Evolutionary conservation across 2,329 filamentous ascomycete genomes (phyloP).

Genomic region (Teratosphaeria nubilosa): DNA sequence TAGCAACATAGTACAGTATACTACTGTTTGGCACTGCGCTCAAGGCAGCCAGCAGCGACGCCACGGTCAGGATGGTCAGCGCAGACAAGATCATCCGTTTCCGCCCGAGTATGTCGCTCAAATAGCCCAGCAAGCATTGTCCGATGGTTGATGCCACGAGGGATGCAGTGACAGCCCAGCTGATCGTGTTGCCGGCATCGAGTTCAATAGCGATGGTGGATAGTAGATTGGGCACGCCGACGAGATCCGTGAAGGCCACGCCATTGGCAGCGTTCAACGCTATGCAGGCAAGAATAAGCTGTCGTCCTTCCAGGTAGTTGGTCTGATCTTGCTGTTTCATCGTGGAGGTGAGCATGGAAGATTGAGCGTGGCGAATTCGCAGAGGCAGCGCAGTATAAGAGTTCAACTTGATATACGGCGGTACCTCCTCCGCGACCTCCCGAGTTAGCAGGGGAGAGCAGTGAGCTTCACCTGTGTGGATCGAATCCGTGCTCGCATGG

Average conservation of each 20-base stretch:
- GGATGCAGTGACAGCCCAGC: constrained; percentile 11
- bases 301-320: background rate
- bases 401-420: background rate
- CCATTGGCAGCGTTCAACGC: background rate
- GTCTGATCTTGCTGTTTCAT: background rate
- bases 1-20: constrained; percentile 1
- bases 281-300: background rate
- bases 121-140: constrained; percentile 12
- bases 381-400: background rate
- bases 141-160: constrained; percentile 11
- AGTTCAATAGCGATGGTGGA: constrained; percentile 7
- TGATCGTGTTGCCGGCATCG: constrained; percentile 7
- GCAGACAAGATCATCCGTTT: constrained; percentile 11
- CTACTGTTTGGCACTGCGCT: background rate
- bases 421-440: background rate
- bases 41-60: background rate
- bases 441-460: background rate
- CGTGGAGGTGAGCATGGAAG: background rate
- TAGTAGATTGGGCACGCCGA: constrained; percentile 9
- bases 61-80: constrained; percentile 2
- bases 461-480: background rate
- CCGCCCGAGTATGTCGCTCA: constrained; percentile 13
- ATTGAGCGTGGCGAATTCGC: background rate
- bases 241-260: constrained; percentile 4
- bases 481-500: background rate